phyloP scores from a whole-genome alignment of 108 stramenopile species.

The Pseudonitzschia pungens region DNA sequence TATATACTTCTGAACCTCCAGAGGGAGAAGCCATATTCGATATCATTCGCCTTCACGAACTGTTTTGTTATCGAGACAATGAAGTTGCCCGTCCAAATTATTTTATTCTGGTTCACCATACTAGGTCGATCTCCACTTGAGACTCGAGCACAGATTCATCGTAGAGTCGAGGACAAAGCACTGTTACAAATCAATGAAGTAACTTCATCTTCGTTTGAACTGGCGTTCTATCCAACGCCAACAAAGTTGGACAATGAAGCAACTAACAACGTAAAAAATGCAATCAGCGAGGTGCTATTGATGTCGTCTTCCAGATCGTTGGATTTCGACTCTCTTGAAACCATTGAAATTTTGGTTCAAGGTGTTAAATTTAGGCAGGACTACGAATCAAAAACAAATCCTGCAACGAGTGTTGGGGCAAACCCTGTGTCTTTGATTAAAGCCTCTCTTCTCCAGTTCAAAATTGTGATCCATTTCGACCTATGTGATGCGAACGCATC shows the following conservation, averaged over 20 bases:
- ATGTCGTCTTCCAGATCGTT: constrained; percentile 13
- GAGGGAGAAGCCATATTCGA: neutral
- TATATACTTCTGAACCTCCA: neutral
- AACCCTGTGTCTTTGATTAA: neutral
- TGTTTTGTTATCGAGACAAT: neutral
- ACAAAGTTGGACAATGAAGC: constrained; percentile 14
- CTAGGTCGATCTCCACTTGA: neutral
- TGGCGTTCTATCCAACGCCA: constrained; percentile 22
- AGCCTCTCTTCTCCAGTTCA: constrained; percentile 25
- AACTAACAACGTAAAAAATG: constrained; percentile 9
- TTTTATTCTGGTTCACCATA: neutral
- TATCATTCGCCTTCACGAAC: too few relatives aligned
- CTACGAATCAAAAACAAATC: neutral
- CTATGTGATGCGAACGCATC: neutral
- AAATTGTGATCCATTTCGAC: constrained; percentile 11
- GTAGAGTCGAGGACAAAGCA: neutral
- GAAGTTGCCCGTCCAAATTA: neutral
- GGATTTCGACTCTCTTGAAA: constrained; percentile 16
- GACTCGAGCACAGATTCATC: neutral
- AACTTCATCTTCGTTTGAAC: constrained; percentile 27
- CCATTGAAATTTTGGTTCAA: constrained; percentile 20
- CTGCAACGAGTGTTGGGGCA: neutral
- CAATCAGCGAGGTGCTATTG: constrained; percentile 19
- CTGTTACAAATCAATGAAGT: neutral
- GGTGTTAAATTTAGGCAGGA: constrained; percentile 10